phyloP scores from a whole-genome alignment of 164 flowering plant genomes.

The Hamamelis virginiana region DNA sequence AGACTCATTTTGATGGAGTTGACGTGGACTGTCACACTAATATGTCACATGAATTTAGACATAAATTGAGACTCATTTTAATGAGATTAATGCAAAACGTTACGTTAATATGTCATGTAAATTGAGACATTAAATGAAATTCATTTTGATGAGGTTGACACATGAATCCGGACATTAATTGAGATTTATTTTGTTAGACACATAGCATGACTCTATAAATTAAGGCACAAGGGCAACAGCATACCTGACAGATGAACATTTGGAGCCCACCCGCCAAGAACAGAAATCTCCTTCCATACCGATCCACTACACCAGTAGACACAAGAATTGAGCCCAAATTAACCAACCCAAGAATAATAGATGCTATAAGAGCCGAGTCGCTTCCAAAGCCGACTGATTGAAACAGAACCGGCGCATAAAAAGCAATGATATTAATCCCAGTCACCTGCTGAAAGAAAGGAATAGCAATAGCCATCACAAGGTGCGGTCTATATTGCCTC shows the following conservation, averaged over 20 bases:
- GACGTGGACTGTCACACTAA: no score
- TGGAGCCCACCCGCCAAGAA: conserved; percentile 60
- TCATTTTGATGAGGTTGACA: no score
- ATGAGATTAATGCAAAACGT: no score
- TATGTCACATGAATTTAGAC: no score
- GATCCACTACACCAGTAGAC: conserved; percentile 54
- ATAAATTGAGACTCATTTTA: no score
- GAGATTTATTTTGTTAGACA: no score
- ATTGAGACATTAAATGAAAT: no score
- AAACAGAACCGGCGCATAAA: conserved; percentile 70
- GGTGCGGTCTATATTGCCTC: conserved; percentile 52
- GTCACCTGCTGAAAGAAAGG: conserved; percentile 63
- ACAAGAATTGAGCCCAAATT: conserved; percentile 46
- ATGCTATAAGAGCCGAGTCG: conserved; percentile 49
- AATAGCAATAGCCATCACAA: conserved; percentile 50
- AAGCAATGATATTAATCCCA: conserved; percentile 56
- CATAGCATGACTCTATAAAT: no score
- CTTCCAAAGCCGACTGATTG: conserved; percentile 66
- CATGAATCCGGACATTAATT: no score
- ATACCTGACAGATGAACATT: conserved; percentile 60
- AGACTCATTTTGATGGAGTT: no score
- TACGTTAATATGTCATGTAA: no score
- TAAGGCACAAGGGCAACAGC: no score
- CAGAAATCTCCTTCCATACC: conserved; percentile 55
- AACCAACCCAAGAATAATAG: conserved; percentile 55